phyloP scores from a whole-genome alignment of 129 eudicot genomes.

The Gnaphalium uliginosum region DNA sequence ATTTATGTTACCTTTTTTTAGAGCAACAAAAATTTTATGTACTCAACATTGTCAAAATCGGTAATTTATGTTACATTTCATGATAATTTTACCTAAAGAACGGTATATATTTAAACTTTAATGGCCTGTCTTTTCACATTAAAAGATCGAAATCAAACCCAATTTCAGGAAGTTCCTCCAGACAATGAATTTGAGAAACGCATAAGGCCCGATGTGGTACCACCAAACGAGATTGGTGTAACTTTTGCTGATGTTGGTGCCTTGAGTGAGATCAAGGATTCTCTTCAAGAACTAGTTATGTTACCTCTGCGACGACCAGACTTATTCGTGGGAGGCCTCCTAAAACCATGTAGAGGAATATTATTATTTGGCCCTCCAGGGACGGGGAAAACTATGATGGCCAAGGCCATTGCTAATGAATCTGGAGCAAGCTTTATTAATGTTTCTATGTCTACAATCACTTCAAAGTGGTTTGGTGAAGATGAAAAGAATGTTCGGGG shows the following conservation, averaged over 20 bases:
- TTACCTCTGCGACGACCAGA: slow-evolving; percentile 88
- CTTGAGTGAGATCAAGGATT: slow-evolving; percentile 77
- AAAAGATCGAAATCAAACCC: not conserved
- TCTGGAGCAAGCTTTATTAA: slow-evolving; percentile 98
- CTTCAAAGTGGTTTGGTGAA: slow-evolving; percentile 98
- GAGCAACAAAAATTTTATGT: too few relatives aligned
- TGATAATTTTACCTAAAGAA: not conserved
- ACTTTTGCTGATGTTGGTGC: slow-evolving; percentile 91
- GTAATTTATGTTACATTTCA: too few relatives aligned
- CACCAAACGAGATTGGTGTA: slow-evolving; percentile 78
- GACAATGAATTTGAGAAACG: slow-evolving; percentile 98
- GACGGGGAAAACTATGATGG: slow-evolving; percentile 94
- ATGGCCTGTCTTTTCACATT: not conserved
- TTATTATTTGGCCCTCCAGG: slow-evolving; percentile 92
- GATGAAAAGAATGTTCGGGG: slow-evolving; percentile 93
- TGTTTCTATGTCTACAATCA: slow-evolving; percentile 94
- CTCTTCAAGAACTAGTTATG: slow-evolving; percentile 93
- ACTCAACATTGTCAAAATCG: too few relatives aligned
- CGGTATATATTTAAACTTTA: not conserved
- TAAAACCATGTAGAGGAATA: slow-evolving; percentile 91
- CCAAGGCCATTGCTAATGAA: slow-evolving; percentile 92
- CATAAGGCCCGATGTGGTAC: slow-evolving; percentile 84
- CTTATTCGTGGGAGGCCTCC: slow-evolving; percentile 83
- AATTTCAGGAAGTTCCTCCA: slow-evolving; percentile 70
- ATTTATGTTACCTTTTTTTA: too few relatives aligned